Evolutionary conservation across 495 filamentous ascomycete genomes (phyloP), one percentile per base, ranked within the genome.

Genomic region (Massariosphaeria phaeospora): DNA sequence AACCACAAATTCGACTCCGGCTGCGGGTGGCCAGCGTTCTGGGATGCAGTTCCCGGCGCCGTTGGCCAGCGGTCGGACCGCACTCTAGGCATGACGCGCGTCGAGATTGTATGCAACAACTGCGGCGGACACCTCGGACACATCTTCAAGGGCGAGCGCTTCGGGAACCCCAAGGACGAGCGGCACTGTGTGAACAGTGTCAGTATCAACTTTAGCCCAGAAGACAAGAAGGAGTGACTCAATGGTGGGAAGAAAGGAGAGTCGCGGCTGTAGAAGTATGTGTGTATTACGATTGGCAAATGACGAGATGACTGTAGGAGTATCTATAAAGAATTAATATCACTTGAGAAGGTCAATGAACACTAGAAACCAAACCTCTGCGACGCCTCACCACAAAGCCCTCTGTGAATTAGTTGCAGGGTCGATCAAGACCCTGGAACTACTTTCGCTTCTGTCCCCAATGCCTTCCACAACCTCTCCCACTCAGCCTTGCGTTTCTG

Each of bases 11-110:
- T 98, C 76, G 87, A 88, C 67, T 91, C 87, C 27, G 89, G 89
- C 25, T 98, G 93, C 71, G 93, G 93, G 43, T 98, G 93, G 93
- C 93, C 93, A 0, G 93, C 93, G 9, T 98, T 96, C 69, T 98
- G 89, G 56, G 93, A 98, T 69, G 88, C 82, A 42, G 80, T 96
- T 42, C 89, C 91, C 0, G 91, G 89, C 0, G 93, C 91, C 0
- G 89, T 98, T 31, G 86, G 75, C 25, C 73, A 90, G 48, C 83
- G 90, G 65, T 79, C 79, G 52, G 93, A 98, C 69, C 73, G 69
- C 46, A 73, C 81, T 0, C 79, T 86, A 49, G 93, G 93, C 25
- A 95, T 96, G 88, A 68, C 76, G 61, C 75, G 93, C 50, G 96
- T 82, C 39, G 93, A 98, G 76, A 97, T 98, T 65, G 83, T 89